These are phyloP conservation scores for Ascoidea tarda DNA, from an alignment of 805 yeast species.

Conservation along the genomic window DNA sequence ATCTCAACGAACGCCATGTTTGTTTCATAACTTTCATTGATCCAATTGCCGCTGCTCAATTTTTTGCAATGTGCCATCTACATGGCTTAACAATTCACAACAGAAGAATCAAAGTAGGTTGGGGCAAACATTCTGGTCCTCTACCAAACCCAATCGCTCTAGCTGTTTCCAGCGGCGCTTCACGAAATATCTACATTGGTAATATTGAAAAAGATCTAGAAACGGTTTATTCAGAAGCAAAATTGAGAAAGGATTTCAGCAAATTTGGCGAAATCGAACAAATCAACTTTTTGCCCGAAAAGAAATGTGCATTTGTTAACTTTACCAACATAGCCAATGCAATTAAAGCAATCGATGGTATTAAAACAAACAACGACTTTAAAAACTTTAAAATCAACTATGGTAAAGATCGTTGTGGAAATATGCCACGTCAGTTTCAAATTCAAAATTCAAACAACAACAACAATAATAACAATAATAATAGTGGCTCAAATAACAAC, in stretches of 20 bases:
- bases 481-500: background rate
- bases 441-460: background rate
- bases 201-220: conserved; percentile 34
- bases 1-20: conserved; percentile 73
- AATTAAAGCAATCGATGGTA: conserved; percentile 83
- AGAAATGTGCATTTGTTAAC: conserved; percentile 83
- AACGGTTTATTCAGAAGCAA: conserved; percentile 31
- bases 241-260: conserved; percentile 58
- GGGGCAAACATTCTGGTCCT: conserved; percentile 97
- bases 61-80: conserved; percentile 84
- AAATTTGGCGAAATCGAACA: conserved; percentile 93
- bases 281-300: conserved; percentile 72
- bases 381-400: conserved; percentile 68
- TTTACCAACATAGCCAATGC: conserved; percentile 87
- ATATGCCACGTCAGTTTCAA: conserved; percentile 65
- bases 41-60: conserved; percentile 95
- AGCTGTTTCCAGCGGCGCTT: conserved; percentile 90
- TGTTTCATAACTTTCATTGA: conserved; percentile 93
- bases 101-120: conserved; percentile 81
- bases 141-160: conserved; percentile 72
- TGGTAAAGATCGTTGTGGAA: conserved; percentile 93
- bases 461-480: no score
- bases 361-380: conserved; percentile 60
- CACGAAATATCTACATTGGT: conserved; percentile 87
- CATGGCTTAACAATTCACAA: conserved; percentile 82